These are phyloP conservation scores for Trichoderma brevicompactum DNA, from an alignment of 2,329 filamentous ascomycete genomes.

Conservation along the genomic window DNA sequence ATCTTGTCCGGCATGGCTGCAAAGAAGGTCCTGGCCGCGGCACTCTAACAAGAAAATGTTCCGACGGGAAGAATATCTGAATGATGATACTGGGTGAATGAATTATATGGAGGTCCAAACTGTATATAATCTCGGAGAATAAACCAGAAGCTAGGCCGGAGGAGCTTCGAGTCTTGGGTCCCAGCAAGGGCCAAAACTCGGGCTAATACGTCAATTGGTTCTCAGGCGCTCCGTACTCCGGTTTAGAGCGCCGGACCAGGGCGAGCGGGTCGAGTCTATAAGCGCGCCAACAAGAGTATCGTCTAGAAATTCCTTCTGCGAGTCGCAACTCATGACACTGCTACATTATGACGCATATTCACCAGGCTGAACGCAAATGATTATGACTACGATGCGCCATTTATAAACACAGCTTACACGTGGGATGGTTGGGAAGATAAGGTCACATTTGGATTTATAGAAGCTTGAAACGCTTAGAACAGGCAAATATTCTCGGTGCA, in stretches of 20 bases:
- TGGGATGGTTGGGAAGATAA: no score
- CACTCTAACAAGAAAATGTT: not conserved
- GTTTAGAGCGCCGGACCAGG: constrained; percentile 2
- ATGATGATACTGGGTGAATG: not conserved
- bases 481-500: no score
- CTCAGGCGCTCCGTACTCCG: not conserved
- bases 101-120: not conserved
- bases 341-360: constrained; percentile 11
- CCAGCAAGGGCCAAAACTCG: constrained; percentile 25
- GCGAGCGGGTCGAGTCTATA: constrained; percentile 25
- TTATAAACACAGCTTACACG: not conserved
- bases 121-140: constrained; percentile 17
- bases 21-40: not conserved
- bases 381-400: constrained; percentile 8
- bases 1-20: constrained; percentile 70
- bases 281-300: constrained; percentile 26
- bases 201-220: constrained; percentile 23
- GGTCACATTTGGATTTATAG: no score
- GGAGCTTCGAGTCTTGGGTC: constrained; percentile 1
- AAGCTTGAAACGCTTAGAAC: no score
- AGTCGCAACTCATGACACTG: not conserved
- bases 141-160: constrained; percentile 18
- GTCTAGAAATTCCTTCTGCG: not conserved
- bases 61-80: not conserved
- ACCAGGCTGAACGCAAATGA: not conserved